Evolutionary conservation across 75 land plant species (phyloP), one percentile per base, ranked within the genome.

Genomic region (Picea sitchensis): DNA sequence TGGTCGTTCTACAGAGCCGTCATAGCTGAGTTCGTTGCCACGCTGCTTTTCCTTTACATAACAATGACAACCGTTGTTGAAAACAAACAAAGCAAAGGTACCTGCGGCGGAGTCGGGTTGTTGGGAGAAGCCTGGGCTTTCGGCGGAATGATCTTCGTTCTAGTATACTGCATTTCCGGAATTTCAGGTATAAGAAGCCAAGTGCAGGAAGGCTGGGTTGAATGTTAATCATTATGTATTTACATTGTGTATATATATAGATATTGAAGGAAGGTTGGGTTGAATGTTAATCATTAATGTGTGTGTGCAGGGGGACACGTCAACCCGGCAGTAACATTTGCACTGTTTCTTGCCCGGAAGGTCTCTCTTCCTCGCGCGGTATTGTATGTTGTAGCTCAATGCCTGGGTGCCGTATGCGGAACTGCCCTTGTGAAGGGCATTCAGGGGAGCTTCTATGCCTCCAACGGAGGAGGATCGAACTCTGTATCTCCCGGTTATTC

Each of bases 61-160:
- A 76, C 85, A 44, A 64, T 88, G 12, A 79, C 85, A 18, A 88
- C 90, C 21, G 88, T 88, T 12, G 81, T 88, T 76, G 90, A 88
- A 11, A 47, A 73, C 59, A 31, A 23, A 60, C 15, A 44, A 6
- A 77, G 75, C 64, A 56, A 12, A 14, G 47, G 44, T 32, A 32
- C 0, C 14, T 88, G 90, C 75, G 51, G 34, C 23, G 83, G 85
- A 62, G 90, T 88, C 61, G 90, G 90, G 2, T 14, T 81, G 56
- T 80, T 86, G 74, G 90, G 88, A 34, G 77, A 86, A 59, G 85
- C 88, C 18, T 88, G 88, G 90, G 75, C 88, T 44, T 88, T 88
- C 41, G 87, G 87, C 2, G 90, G 90, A 44, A 88, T 88, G 90
- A 85, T 85, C 73, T 88, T 88, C 81, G 80, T 88, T 56, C 90